These are phyloP conservation scores for Jimgerdemannia lactiflua DNA, from an alignment of 192 early-diverging fungal species.

Conservation along the genomic window DNA sequence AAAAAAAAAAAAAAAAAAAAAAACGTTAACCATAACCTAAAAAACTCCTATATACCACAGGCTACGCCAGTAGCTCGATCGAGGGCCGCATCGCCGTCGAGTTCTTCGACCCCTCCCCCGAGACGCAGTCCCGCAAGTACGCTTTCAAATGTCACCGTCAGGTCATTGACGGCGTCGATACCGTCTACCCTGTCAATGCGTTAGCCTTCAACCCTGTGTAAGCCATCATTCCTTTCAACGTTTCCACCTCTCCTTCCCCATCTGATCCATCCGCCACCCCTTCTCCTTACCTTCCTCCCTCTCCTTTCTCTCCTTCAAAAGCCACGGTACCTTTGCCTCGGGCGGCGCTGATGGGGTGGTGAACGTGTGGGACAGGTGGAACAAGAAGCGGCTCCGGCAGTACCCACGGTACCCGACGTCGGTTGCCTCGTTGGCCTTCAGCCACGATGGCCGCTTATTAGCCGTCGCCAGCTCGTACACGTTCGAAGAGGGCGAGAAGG, in stretches of 20 bases:
- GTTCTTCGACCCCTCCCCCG: slow-evolving; percentile 72
- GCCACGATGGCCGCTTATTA: slow-evolving; percentile 68
- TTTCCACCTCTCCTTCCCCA: neutral
- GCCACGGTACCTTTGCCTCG: slow-evolving; percentile 92
- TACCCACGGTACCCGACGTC: slow-evolving; percentile 81
- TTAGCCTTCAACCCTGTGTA: slow-evolving; percentile 90
- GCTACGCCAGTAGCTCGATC: slow-evolving; percentile 88
- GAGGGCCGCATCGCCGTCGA: slow-evolving; percentile 96
- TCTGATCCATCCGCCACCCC: neutral
- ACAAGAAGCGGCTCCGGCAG: slow-evolving; percentile 85
- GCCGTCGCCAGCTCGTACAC: slow-evolving; percentile 93
- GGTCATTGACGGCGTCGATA: slow-evolving; percentile 69
- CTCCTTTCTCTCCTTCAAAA: slow-evolving; percentile 16
- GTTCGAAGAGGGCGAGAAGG: slow-evolving; percentile 92
- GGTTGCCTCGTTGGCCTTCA: slow-evolving; percentile 81
- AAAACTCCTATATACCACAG: slow-evolving; percentile 25
- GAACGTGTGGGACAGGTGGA: slow-evolving; percentile 88
- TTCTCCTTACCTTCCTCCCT: neutral
- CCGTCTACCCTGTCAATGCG: slow-evolving; percentile 92
- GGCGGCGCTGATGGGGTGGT: slow-evolving; percentile 94
- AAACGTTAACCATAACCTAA: too few relatives aligned
- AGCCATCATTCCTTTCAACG: slow-evolving; percentile 6
- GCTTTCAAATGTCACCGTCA: slow-evolving; percentile 98
- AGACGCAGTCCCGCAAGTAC: slow-evolving; percentile 79
- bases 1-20: too few relatives aligned